Conservation (phyloP, 108 stramenopile genomes). For the Aureococcus anophagefferens region DNA sequence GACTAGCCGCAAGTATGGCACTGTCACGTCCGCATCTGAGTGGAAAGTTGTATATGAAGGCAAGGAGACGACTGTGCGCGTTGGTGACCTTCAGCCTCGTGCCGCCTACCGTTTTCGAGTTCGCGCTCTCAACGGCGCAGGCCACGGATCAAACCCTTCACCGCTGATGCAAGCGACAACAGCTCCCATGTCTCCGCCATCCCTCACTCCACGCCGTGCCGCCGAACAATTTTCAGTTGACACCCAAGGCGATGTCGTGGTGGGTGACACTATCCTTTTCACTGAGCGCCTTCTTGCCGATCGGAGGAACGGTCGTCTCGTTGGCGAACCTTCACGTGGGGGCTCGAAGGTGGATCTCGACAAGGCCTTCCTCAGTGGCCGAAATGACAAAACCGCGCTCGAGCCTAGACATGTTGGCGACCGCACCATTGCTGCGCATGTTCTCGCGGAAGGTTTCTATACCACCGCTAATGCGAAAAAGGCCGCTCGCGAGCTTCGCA, state of each 20-base stretch:
- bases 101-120: slow-evolving; percentile 30
- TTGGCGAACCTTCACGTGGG: neutral
- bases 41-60: slow-evolving; percentile 1
- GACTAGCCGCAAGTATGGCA: neutral
- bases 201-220: slow-evolving; percentile 3
- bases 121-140: slow-evolving; percentile 18
- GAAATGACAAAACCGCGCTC: neutral
- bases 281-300: slow-evolving; percentile 19
- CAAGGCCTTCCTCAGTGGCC: neutral
- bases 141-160: neutral
- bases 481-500: neutral
- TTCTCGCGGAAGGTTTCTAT: neutral
- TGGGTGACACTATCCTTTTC: slow-evolving; percentile 24
- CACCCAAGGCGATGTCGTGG: slow-evolving; percentile 19
- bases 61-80: slow-evolving; percentile 5
- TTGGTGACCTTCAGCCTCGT: slow-evolving; percentile 22
- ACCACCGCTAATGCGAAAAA: neutral
- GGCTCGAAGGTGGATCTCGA: neutral
- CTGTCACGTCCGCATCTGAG: neutral
- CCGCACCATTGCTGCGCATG: slow-evolving; percentile 12
- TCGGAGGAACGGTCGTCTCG: neutral
- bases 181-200: neutral
- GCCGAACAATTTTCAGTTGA: slow-evolving; percentile 10
- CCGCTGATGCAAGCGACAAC: neutral
- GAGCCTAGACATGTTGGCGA: slow-evolving; percentile 5